A percentile compares a stretch with the other conserved stretches of the same genome.
phyloP scores from a whole-genome alignment of 106 monocot species.

The Cymbidium sinense region DNA sequence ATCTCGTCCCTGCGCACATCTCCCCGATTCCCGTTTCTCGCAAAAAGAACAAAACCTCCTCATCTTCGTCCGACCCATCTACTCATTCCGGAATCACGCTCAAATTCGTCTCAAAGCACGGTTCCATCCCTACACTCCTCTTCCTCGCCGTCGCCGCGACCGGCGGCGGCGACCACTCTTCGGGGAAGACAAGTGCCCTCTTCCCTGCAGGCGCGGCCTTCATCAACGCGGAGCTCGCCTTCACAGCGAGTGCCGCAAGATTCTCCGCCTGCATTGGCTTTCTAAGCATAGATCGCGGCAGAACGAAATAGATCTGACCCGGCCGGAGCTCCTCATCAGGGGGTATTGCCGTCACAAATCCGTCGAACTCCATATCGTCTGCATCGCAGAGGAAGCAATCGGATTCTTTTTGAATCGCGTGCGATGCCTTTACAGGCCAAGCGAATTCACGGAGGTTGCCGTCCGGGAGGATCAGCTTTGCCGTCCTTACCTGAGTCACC shows the following conservation, averaged over 20 bases:
- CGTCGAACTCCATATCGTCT: slow-evolving; percentile 37
- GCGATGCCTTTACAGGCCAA: slow-evolving; percentile 11
- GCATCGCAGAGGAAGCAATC: slow-evolving; percentile 29
- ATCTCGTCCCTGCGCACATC: neutral
- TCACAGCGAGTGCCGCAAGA: no score
- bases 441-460: slow-evolving; percentile 19
- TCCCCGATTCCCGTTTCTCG: neutral
- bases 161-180: slow-evolving; percentile 9
- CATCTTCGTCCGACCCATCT: no score
- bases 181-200: no score
- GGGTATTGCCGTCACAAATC: slow-evolving; percentile 13
- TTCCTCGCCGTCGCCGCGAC: neutral
- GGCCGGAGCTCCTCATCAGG: slow-evolving; percentile 21
- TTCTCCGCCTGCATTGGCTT: slow-evolving; percentile 22
- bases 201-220: no score
- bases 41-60: no score
- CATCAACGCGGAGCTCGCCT: no score
- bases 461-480: slow-evolving; percentile 21
- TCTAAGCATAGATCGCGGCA: slow-evolving; percentile 30
- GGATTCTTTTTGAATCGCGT: slow-evolving; percentile 7
- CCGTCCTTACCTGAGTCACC: no score
- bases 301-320: slow-evolving; percentile 36
- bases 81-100: slow-evolving; percentile 25
- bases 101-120: slow-evolving; percentile 25
- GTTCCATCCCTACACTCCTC: slow-evolving; percentile 12